A percentile compares a stretch with the other conserved stretches of the same genome.
Evolutionary conservation across 2,329 filamentous ascomycete genomes (phyloP).

Genomic region (Ceratocystis lukuohia): DNA sequence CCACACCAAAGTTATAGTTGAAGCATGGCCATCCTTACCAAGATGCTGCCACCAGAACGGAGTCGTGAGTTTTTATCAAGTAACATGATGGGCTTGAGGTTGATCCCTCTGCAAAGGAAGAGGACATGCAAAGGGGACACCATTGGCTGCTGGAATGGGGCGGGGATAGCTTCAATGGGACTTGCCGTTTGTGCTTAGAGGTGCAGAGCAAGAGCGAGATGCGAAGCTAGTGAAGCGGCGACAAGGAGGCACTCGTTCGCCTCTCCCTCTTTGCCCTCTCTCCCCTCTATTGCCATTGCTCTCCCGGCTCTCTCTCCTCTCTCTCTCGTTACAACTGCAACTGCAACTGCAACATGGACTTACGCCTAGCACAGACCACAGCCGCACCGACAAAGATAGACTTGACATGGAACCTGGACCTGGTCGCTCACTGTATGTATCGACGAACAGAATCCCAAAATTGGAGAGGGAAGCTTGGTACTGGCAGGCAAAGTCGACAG

Average conservation of each 20-base stretch:
- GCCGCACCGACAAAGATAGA: conserved; percentile 9
- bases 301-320: not conserved
- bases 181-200: too few species aligned
- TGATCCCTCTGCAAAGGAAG: not conserved
- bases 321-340: not conserved
- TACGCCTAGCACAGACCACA: not conserved
- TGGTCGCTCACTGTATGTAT: not conserved
- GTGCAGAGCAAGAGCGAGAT: too few species aligned
- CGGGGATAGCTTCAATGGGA: too few species aligned
- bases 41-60: not conserved
- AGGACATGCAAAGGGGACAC: not conserved
- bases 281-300: not conserved
- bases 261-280: not conserved
- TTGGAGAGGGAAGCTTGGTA: conserved; percentile 8
- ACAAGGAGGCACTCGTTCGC: not conserved
- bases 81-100: not conserved
- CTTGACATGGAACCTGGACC: conserved; percentile 8
- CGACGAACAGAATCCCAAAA: conserved; percentile 2
- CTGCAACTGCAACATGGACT: not conserved
- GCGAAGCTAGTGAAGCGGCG: too few species aligned
- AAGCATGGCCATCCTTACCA: not conserved
- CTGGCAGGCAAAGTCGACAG: not conserved
- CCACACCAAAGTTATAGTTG: not conserved
- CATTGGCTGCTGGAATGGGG: not conserved
- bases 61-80: conserved; percentile 1